phyloP scores from a whole-genome alignment of 1,139 yeast genomes.

The Hanseniaspora uvarum region DNA sequence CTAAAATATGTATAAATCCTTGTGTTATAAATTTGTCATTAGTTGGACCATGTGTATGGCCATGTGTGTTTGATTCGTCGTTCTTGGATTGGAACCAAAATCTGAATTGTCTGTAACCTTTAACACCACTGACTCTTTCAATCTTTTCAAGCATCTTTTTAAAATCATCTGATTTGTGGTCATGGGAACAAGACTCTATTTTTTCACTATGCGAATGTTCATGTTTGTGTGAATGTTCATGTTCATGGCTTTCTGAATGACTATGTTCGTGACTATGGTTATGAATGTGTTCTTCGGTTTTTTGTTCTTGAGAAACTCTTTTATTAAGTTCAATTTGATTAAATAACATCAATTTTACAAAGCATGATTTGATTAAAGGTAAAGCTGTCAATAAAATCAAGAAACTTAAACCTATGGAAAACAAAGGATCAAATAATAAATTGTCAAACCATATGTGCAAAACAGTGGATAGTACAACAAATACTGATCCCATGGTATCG shows the following conservation, averaged over 20 bases:
- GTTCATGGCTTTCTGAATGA: slow-evolving; percentile 23
- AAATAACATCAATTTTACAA: slow-evolving; percentile 70
- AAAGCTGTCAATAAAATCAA: slow-evolving; percentile 71
- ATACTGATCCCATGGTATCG: slow-evolving; percentile 92
- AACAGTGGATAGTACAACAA: slow-evolving; percentile 80
- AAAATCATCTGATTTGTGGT: slow-evolving; percentile 5
- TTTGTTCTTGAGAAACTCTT: slow-evolving; percentile 52
- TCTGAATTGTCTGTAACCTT: slow-evolving; percentile 16
- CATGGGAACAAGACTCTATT: background rate
- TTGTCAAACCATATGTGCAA: slow-evolving; percentile 49
- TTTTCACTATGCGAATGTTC: slow-evolving; percentile 19
- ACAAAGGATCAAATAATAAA: slow-evolving; percentile 74
- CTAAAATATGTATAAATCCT: slow-evolving; percentile 13
- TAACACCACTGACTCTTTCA: slow-evolving; percentile 12
- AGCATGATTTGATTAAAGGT: slow-evolving; percentile 40
- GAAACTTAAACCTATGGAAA: slow-evolving; percentile 76
- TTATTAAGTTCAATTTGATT: slow-evolving; percentile 50
- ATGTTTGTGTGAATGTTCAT: slow-evolving; percentile 23
- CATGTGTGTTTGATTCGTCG: slow-evolving; percentile 23
- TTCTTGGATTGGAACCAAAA: slow-evolving; percentile 14
- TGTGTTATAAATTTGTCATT: slow-evolving; percentile 56
- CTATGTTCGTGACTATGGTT: slow-evolving; percentile 42
- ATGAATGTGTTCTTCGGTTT: slow-evolving; percentile 36
- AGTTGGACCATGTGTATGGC: slow-evolving; percentile 39
- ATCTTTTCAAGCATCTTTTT: slow-evolving; percentile 14